phyloP scores from a whole-genome alignment of 306 rosid species.

The Comarum palustre region DNA sequence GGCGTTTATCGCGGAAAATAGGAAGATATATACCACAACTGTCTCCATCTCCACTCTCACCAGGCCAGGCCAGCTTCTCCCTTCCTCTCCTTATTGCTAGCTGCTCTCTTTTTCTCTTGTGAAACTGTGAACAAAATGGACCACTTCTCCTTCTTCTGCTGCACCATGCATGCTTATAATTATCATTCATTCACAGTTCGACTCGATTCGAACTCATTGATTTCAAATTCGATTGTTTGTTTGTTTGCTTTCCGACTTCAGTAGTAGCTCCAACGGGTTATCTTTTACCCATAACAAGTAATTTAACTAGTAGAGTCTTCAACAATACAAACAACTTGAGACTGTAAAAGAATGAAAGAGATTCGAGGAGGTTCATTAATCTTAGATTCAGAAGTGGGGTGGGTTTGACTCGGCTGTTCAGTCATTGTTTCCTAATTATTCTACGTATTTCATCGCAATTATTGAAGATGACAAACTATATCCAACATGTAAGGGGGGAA shows the following conservation, averaged over 20 bases:
- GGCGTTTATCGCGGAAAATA: constrained; percentile 37
- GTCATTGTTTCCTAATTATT: background rate
- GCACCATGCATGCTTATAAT: background rate
- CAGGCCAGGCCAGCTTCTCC: background rate
- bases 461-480: background rate
- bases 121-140: constrained; percentile 6
- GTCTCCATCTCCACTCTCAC: constrained; percentile 25
- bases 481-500: background rate
- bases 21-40: constrained; percentile 33
- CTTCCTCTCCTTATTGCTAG: background rate
- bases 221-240: background rate
- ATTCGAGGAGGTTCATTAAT: background rate
- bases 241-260: background rate
- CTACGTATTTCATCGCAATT: background rate
- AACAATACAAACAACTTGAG: background rate
- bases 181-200: background rate
- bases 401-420: background rate
- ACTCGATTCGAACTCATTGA: background rate
- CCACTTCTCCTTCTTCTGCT: background rate
- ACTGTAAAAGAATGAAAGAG: background rate
- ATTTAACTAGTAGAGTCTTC: background rate
- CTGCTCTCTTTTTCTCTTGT: background rate
- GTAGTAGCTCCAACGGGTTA: background rate
- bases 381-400: background rate
- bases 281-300: background rate